Base-by-base conservation (phyloP, 192 early-diverging fungal genomes). In the Backusella parvicylindrica region DNA sequence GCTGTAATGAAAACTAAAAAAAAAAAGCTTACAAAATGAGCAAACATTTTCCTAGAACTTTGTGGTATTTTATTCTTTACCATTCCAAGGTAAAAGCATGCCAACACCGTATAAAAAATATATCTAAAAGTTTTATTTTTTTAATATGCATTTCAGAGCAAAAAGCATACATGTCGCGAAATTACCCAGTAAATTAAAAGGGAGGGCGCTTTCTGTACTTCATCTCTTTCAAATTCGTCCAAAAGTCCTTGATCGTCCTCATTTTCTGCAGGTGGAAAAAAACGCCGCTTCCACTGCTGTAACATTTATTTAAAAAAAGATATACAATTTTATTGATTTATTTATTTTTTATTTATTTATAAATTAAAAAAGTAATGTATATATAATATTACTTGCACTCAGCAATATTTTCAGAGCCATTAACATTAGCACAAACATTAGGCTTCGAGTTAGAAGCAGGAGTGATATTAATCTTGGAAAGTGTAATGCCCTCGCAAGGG, bases 1-100 rank as follows among this genome's bases (percentile, higher is more conserved):
- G 93, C 92, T 56, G 88, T 92, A 79, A 95, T 95, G 64, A 93
- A 93, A 43, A 90, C 84, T 88, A 28, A 15, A 38, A 2, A 35
- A 28, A 41, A 68, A 18, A n/a, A n/a, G n/a, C n/a, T n/a, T n/a
- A n/a, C 26, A 30, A 56, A 13, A 12, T 32, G 30, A 43, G 26
- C 21, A 23, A 3, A 37, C 2, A 3, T 28, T 56, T 56, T n/a
- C n/a, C 6, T 38, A 38, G 11, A 3, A 11, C 37, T 38, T 38
- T 38, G 11, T 38, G 5, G 21, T 12, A 2, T 67, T 0, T 12
- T 21, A n/a, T 32, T 21, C 1, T 30, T 37, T 81, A 87, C 86
- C 87, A 81, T 94, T 94, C 93, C 93, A 94, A 23, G 92, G 91
- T 36, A 94, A 77, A 35, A 94, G 82, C 76, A 91, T 89, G 18